phyloP scores from a whole-genome alignment of 257 asterid genomes.

The Vinca minor region DNA sequence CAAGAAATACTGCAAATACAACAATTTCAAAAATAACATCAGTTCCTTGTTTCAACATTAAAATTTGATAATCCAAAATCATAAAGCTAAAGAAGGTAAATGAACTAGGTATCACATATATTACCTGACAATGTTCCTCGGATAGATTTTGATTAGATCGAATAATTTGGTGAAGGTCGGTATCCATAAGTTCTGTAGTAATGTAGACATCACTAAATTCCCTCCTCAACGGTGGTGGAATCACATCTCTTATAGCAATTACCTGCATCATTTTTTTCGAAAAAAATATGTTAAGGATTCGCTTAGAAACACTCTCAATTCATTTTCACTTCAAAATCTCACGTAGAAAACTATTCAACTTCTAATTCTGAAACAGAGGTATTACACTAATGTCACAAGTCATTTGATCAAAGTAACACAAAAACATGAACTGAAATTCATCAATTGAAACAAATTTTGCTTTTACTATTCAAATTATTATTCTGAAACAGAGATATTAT shows the following conservation, averaged over 20 bases:
- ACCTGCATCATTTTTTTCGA: conserved; percentile 41
- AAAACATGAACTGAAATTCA: no score
- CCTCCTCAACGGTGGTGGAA: conserved; percentile 87
- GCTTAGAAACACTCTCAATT: neutral
- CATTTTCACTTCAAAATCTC: neutral
- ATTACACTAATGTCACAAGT: neutral
- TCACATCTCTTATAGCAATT: conserved; percentile 61
- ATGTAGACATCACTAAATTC: conserved; percentile 79
- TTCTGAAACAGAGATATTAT: no score
- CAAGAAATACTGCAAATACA: conserved; percentile 77
- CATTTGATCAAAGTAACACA: neutral
- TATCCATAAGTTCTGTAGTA: conserved; percentile 83
- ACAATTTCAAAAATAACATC: neutral
- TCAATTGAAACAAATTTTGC: no score
- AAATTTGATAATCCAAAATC: neutral
- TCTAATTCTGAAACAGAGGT: neutral
- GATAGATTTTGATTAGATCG: conserved; percentile 89
- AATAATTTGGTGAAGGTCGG: conserved; percentile 96
- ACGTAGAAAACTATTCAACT: no score
- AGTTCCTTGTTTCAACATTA: no score
- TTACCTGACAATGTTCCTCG: conserved; percentile 91
- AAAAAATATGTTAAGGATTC: neutral
- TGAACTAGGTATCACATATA: neutral
- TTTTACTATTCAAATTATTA: no score
- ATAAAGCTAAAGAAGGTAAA: neutral